These are phyloP conservation scores for Coemansia asiatica DNA, from an alignment of 192 early-diverging fungal genomes.

Conservation along the genomic window DNA sequence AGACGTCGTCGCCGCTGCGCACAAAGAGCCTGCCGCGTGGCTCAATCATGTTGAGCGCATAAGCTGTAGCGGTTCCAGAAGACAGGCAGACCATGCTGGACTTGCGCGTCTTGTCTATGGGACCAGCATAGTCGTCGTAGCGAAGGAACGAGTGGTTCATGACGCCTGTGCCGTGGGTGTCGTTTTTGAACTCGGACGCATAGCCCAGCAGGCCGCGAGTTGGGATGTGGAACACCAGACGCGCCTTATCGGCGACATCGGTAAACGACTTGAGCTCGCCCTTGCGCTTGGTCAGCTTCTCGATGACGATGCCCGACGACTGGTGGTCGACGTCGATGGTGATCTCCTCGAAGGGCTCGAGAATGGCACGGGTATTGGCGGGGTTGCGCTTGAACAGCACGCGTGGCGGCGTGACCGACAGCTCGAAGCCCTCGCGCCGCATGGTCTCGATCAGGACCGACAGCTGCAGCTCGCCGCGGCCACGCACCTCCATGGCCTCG, in stretches of 20 bases:
- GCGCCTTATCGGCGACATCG: conserved; percentile 69
- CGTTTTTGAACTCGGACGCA: conserved; percentile 85
- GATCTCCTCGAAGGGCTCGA: conserved; percentile 84
- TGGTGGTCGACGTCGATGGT: conserved; percentile 76
- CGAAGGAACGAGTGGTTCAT: conserved; percentile 77
- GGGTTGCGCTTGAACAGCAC: conserved; percentile 72
- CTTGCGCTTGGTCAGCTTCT: conserved; percentile 82
- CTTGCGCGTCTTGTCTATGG: conserved; percentile 73
- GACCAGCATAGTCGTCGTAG: conserved; percentile 72
- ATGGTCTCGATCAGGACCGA: conserved; percentile 87
- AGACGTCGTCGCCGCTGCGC: conserved; percentile 69
- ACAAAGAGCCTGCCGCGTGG: conserved; percentile 80
- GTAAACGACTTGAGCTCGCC: conserved; percentile 75
- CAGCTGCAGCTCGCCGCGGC: conserved; percentile 86
- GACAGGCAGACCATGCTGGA: conserved; percentile 74
- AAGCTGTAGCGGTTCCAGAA: conserved; percentile 65
- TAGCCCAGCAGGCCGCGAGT: conserved; percentile 82
- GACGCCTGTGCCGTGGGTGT: conserved; percentile 79
- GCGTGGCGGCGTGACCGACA: conserved; percentile 78
- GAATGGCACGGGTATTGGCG: conserved; percentile 53
- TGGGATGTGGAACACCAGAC: conserved; percentile 77
- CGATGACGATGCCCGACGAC: conserved; percentile 73
- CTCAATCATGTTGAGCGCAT: conserved; percentile 74
- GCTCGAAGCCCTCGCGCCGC: conserved; percentile 85
- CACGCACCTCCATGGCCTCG: conserved; percentile 77